Conservation (phyloP, 163 green algal genomes). For the Volvox carteri region DNA sequence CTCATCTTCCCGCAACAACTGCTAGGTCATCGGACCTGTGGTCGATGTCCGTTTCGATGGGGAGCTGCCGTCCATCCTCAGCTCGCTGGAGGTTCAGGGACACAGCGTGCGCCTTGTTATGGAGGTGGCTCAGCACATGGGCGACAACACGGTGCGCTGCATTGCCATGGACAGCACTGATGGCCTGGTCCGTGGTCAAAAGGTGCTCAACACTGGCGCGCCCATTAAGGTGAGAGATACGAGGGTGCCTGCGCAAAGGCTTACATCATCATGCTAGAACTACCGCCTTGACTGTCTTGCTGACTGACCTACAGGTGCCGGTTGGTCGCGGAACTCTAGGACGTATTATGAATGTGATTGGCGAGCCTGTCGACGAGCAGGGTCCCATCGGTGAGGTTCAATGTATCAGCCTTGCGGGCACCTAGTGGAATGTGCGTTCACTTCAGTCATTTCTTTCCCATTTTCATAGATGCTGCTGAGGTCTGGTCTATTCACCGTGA, state of each 20-base stretch:
- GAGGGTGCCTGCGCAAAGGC: not conserved
- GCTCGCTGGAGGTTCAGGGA: conserved; percentile 93
- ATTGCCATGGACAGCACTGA: conserved; percentile 99
- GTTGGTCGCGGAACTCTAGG: conserved; percentile 97
- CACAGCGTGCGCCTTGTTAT: conserved; percentile 95
- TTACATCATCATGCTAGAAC: not conserved
- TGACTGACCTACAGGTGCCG: conserved; percentile 83
- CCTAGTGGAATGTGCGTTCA: not conserved
- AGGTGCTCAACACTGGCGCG: conserved; percentile 93
- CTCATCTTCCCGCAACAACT: not conserved
- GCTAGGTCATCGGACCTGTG: conserved; percentile 97
- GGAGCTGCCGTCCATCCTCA: conserved; percentile 95
- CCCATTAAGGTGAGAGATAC: conserved; percentile 89
- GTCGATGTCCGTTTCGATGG: conserved; percentile 99
- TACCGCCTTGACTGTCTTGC: not conserved
- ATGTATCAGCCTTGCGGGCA: not conserved
- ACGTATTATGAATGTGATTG: conserved; percentile 99
- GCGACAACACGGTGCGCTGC: conserved; percentile 97
- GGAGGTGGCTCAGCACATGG: conserved; percentile 98
- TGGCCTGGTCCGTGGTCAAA: conserved; percentile 94
- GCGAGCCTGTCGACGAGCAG: conserved; percentile 98
- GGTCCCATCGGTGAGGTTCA: conserved; percentile 91
- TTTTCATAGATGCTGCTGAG: conserved; percentile 81
- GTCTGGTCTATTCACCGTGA: conserved; percentile 97
- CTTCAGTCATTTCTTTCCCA: not conserved